Evolutionary conservation across 2,329 filamentous ascomycete species (phyloP).

Genomic region (Aspergillus sp.): DNA sequence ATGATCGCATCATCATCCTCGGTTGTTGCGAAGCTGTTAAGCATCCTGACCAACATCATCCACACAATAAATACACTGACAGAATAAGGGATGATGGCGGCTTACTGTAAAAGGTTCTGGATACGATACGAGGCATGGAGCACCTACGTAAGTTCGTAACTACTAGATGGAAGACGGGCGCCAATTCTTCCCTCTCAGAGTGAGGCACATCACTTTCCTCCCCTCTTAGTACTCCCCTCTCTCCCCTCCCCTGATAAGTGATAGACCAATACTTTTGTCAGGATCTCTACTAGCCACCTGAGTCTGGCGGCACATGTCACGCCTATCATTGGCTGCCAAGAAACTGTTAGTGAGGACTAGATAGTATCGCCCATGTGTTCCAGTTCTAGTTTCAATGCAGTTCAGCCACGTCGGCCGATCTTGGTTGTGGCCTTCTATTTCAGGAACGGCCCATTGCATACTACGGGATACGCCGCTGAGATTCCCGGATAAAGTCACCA

Average conservation of each 20-base stretch:
- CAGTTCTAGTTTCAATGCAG: not conserved
- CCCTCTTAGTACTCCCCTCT: not conserved
- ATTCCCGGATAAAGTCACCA: not conserved
- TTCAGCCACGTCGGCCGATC: constrained; percentile 6
- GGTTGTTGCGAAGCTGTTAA: not conserved
- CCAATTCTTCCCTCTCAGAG: not conserved
- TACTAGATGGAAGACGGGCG: not conserved
- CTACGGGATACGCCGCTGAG: not conserved
- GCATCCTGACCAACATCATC: too few species aligned
- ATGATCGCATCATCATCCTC: not conserved
- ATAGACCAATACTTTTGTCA: not conserved
- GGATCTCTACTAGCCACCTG: not conserved
- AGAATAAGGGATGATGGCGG: too few species aligned
- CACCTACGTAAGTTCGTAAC: not conserved
- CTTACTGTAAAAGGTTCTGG: too few species aligned
- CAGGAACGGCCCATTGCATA: not conserved
- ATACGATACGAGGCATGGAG: not conserved
- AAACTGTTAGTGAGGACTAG: not conserved
- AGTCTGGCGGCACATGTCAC: constrained; percentile 6
- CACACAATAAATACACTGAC: too few species aligned
- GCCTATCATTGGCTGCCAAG: constrained; percentile 3
- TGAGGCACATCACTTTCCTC: not conserved
- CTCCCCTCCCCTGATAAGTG: not conserved
- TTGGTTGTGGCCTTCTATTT: not conserved
- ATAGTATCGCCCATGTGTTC: not conserved